Conservation (phyloP, 257 asterid genomes). For the Avicennia marina region DNA sequence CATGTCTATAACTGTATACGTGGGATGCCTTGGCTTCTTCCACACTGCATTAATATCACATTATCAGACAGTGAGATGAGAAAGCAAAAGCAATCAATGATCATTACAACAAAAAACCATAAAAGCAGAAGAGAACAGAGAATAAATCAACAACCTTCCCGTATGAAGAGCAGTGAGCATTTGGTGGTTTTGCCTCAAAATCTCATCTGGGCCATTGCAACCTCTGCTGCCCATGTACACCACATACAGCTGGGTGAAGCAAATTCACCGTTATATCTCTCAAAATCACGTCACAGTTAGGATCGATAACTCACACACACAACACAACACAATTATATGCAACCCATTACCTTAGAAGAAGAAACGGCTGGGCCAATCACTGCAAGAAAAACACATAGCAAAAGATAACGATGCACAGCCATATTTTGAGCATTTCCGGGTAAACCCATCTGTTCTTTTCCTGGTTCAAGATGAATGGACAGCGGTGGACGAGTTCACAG, state of each 20-base stretch:
- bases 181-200: slow-evolving; percentile 67
- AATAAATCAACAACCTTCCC: slow-evolving; percentile 57
- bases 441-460: slow-evolving; percentile 43
- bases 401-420: too few species aligned
- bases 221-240: slow-evolving; percentile 90
- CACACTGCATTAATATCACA: slow-evolving; percentile 37
- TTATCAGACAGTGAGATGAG: slow-evolving; percentile 16
- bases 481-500: slow-evolving; percentile 10
- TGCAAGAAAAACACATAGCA: slow-evolving; percentile 38
- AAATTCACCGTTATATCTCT: not conserved
- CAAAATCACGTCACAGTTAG: slow-evolving; percentile 5
- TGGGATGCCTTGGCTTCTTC: slow-evolving; percentile 80
- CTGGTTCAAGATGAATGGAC: slow-evolving; percentile 15
- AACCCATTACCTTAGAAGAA: slow-evolving; percentile 61
- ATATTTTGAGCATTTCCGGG: slow-evolving; percentile 23
- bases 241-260: slow-evolving; percentile 63
- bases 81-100: slow-evolving; percentile 4
- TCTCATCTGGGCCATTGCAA: slow-evolving; percentile 66
- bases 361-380: slow-evolving; percentile 46
- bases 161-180: slow-evolving; percentile 63
- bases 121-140: not conserved
- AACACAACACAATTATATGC: not conserved
- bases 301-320: not conserved
- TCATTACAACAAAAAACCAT: not conserved
- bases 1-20: slow-evolving; percentile 80